phyloP scores from a whole-genome alignment of 768 basidiomycete species.

The Atractiella rhizophila region DNA sequence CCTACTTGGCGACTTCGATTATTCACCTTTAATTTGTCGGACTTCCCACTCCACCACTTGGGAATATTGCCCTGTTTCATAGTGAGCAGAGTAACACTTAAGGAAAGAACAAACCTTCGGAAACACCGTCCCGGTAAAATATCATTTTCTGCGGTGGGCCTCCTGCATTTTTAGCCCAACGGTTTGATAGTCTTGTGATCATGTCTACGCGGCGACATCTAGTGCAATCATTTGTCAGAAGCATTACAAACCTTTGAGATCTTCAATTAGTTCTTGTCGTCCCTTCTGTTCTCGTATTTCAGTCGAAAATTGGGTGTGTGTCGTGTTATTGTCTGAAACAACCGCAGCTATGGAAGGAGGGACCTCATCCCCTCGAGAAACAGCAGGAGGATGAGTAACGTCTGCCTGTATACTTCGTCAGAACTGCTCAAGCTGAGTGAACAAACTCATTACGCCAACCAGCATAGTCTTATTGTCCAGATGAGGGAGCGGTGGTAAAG shows the following conservation, averaged over 20 bases:
- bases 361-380: conserved; percentile 4
- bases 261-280: no score
- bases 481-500: background rate
- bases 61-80: no score
- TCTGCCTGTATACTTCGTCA: background rate
- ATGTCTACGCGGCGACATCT: no score
- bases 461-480: conserved; percentile 4
- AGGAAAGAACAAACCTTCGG: conserved; percentile 7
- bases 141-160: no score
- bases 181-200: no score
- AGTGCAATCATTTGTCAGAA: no score
- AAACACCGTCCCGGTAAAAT: conserved; percentile 3
- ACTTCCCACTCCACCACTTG: conserved; percentile 9
- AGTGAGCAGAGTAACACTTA: no score
- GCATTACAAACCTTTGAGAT: no score
- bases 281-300: no score
- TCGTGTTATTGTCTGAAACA: no score
- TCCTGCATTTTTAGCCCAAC: no score
- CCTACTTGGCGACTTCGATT: background rate
- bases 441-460: conserved; percentile 5
- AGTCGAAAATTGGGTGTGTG: no score
- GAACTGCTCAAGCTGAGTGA: background rate
- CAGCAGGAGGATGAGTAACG: background rate
- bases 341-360: conserved; percentile 7
- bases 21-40: conserved; percentile 3